Evolutionary conservation across 331 rosid species (phyloP).

Genomic region (Rosa hybrid): DNA sequence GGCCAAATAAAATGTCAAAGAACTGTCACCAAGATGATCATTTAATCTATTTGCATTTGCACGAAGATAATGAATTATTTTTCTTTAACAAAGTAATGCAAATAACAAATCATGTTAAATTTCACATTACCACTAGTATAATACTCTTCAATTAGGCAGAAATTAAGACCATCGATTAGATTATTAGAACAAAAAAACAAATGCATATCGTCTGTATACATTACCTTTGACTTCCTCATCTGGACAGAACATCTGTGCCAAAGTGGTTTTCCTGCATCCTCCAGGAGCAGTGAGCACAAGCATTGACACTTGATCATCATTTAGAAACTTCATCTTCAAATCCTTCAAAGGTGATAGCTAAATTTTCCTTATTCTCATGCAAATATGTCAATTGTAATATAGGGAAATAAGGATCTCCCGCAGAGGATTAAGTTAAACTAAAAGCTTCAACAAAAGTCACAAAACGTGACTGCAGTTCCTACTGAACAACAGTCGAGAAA

Average conservation of each 20-base stretch:
- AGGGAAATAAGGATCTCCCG: too few relatives aligned
- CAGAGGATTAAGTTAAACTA: too few relatives aligned
- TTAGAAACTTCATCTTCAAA: slow-evolving; percentile 40
- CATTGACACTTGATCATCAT: slow-evolving; percentile 15
- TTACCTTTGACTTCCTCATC: slow-evolving; percentile 27
- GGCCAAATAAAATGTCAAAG: slow-evolving; percentile 19
- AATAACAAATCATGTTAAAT: background rate
- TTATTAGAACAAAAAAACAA: background rate
- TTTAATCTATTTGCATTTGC: too few relatives aligned
- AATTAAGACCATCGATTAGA: background rate
- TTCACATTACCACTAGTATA: background rate
- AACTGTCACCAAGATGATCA: background rate
- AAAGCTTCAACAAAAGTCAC: too few relatives aligned
- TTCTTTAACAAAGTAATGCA: background rate
- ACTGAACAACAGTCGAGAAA: too few relatives aligned
- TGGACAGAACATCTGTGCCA: slow-evolving; percentile 19
- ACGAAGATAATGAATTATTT: too few relatives aligned
- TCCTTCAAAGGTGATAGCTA: too few relatives aligned
- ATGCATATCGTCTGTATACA: background rate
- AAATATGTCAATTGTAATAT: too few relatives aligned
- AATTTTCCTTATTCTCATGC: too few relatives aligned
- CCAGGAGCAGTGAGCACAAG: slow-evolving; percentile 54
- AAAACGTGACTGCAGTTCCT: too few relatives aligned
- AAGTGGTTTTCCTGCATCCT: slow-evolving; percentile 54
- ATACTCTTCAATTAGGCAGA: background rate